Conservation (phyloP, 441 rosid species). For the Dalechampia spathulata region DNA sequence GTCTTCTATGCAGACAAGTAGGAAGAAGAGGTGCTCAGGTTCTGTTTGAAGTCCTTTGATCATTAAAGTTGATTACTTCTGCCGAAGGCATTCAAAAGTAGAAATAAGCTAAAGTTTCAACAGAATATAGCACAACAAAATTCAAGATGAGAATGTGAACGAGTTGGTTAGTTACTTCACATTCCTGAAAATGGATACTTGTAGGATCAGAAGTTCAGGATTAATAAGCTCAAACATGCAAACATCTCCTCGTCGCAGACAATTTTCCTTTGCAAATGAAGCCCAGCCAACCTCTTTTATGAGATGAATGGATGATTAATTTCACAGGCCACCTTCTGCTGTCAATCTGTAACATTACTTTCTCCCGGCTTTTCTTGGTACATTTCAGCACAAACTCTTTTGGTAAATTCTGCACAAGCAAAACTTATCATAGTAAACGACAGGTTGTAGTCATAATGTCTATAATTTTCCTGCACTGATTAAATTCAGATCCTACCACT, state of each 20-base stretch:
- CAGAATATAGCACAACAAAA: too few species aligned
- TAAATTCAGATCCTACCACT: neutral
- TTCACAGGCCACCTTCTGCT: conserved; percentile 13
- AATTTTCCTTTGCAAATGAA: conserved; percentile 15
- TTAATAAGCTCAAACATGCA: neutral
- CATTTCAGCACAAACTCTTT: neutral
- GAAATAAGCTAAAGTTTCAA: too few species aligned
- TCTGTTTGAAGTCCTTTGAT: too few species aligned
- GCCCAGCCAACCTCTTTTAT: neutral
- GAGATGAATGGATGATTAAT: neutral
- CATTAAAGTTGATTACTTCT: too few species aligned
- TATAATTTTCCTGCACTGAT: neutral
- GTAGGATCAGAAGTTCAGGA: neutral
- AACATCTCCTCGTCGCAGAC: conserved; percentile 11
- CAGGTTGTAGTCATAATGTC: neutral
- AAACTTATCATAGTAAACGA: neutral
- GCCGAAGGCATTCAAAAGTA: too few species aligned
- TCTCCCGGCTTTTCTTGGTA: neutral
- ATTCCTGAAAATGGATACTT: conserved; percentile 3
- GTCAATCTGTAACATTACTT: conserved; percentile 1
- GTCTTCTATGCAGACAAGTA: too few species aligned
- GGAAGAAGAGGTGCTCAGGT: too few species aligned
- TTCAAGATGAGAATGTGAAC: too few species aligned
- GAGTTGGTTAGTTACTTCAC: too few species aligned
- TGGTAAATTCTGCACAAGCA: conserved; percentile 13